Evolutionary conservation across 495 filamentous ascomycete species (phyloP), one percentile per base, ranked within the genome.

Genomic region (Aspergillus hancockii): DNA sequence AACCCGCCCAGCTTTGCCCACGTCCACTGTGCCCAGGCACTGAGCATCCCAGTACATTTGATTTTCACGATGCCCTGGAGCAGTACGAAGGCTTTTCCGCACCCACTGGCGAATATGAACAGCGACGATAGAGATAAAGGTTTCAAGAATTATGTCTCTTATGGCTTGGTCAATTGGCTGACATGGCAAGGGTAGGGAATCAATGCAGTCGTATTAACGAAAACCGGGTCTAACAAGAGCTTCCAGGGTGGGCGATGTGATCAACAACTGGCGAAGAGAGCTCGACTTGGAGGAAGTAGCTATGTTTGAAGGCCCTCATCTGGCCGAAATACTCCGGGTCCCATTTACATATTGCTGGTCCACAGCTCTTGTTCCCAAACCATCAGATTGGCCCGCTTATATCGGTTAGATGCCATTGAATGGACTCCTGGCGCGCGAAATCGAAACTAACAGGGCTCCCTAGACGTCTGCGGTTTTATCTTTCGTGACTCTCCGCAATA

Each of bases 301-400:
- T 8, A 51, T 62, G 7, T 71, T 65, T 0, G 68, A 74, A 46
- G 76, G 72, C 0, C 76, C 77, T 0, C 62, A 57, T 40, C 59
- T 78, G 5, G 60, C 69, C 0, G 65, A 73, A 49, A 77, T 73
- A 9, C 61, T 85, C 31, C 76, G 81, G 59, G 72, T 89, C 0
- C 85, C 85, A 0, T 83, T 83, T 58, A 87, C 86, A 0, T 88
- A 88, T 60, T 83, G 80, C 63, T 88, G 85, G 84, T 88, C 85
- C 9, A 80, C 83, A 19, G 78, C 82, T 25, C 64, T 90, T 38
- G 78, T 88, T 49, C 83, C 85, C 3, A 87, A 83, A 59, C 85
- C 87, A 2, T 60, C 58, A 18, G 85, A 88, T 57, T 90, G 86
- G 86, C 75, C 73, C 22, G 61, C 73, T 25, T 69, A 87, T 65